Base-by-base conservation (phyloP, 257 asterid genomes). In the Solanum ossicruentum region DNA sequence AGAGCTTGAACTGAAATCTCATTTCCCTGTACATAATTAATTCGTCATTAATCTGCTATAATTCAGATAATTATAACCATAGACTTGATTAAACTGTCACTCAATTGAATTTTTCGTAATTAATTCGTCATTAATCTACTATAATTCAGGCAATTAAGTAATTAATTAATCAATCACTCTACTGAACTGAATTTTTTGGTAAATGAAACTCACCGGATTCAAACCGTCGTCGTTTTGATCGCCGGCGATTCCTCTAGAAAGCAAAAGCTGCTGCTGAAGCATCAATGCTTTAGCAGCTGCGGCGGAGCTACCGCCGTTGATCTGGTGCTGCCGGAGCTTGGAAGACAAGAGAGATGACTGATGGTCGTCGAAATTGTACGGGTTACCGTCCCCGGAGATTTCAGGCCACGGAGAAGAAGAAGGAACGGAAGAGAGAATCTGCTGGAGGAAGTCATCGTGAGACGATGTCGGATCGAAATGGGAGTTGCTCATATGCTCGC, bases 371-470 rank as follows among this genome's bases (percentile, higher is more conserved):
- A 92, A 77, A 5, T 89, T 90, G 69, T 86, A 71, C 9, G 89
- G 73, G 2, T 87, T 89, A 58, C 86, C 91, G 16, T 84, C 88
- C 23, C 67, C 70, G 26, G 85, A 83, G 85, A 83, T 41, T 15
- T 83, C 85, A 8, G 84, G 81, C 86, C 84, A 77, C 45, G 87
- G 86, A 82, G 84, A 89, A 1, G 95, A 87, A 13, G 93, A 66
- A 16, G 97, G 95, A 20, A 92, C 89, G 10, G 97, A 90, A 55
- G 96, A 93, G 41, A 93, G 91, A 90, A 95, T 92, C 84, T 95
- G 98, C 32, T 95, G 94, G 15, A 93, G 95, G 26, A 95, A 95
- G 55, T 93, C 98, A 41, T 93, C 97, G 66, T 91, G 93, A n/a
- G 96, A 84, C 45, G 94, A 87, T 15, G 87, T 58, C 12, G 91